These are phyloP conservation scores for Micractinium sp. DNA, from an alignment of 139 green algal species.

Conservation along the genomic window DNA sequence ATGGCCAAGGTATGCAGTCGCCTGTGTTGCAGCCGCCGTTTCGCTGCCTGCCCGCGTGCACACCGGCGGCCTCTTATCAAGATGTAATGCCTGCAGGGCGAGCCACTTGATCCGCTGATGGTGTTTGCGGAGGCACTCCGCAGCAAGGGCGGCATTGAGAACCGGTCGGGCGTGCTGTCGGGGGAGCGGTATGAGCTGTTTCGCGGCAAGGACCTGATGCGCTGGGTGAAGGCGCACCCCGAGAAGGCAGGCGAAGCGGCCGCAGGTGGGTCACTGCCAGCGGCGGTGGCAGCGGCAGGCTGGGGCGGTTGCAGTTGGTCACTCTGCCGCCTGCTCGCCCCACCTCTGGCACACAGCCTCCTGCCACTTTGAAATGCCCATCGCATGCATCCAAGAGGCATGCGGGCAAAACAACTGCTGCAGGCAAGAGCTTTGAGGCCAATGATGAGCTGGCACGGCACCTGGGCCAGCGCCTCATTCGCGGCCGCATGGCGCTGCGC, in stretches of 20 bases:
- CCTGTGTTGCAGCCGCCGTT: no score
- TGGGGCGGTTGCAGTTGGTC: no score
- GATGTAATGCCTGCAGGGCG: neutral
- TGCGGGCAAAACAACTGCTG: no score
- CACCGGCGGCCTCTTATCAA: neutral
- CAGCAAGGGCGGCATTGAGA: conserved; percentile 54
- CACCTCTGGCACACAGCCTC: neutral
- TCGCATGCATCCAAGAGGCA: no score
- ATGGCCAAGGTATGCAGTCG: neutral
- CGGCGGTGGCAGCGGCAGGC: neutral
- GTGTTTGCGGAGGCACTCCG: conserved; percentile 46
- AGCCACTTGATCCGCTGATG: conserved; percentile 18
- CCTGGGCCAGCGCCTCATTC: conserved; percentile 53
- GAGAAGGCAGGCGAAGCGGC: conserved; percentile 16
- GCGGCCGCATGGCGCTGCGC: conserved; percentile 47
- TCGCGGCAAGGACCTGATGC: conserved; percentile 58
- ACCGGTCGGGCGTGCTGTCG: conserved; percentile 41
- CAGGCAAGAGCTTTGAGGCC: conserved; percentile 16
- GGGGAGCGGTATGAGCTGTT: conserved; percentile 64
- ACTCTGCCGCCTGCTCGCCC: neutral
- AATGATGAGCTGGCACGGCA: conserved; percentile 31
- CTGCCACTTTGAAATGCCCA: no score
- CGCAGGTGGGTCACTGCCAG: neutral
- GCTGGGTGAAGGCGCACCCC: conserved; percentile 42
- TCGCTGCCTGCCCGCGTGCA: neutral